phyloP scores from a whole-genome alignment of 495 filamentous ascomycete genomes.

The Podospora fimiseda region DNA sequence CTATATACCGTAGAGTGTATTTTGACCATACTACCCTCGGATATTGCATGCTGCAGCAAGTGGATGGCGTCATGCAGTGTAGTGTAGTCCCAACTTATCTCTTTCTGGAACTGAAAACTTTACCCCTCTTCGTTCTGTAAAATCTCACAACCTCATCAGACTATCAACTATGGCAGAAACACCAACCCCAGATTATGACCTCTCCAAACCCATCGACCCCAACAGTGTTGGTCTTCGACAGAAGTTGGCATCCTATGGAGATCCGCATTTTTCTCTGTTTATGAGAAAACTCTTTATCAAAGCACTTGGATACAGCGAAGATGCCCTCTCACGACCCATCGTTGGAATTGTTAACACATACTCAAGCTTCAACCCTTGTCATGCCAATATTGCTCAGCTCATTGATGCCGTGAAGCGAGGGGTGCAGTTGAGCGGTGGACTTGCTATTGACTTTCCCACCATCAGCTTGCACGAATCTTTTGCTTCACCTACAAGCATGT shows the following conservation, averaged over 20 bases:
- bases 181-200: constrained; percentile 46
- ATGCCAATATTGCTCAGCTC: constrained; percentile 60
- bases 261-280: constrained; percentile 63
- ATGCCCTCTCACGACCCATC: constrained; percentile 57
- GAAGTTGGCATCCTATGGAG: constrained; percentile 60
- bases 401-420: constrained; percentile 60
- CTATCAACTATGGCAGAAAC: not conserved
- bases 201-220: constrained; percentile 41
- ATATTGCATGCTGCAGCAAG: too few relatives aligned
- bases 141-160: not conserved
- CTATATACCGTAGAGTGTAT: too few relatives aligned
- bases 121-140: too few relatives aligned
- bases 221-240: constrained; percentile 47
- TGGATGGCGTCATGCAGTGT: too few relatives aligned
- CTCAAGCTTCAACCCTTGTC: constrained; percentile 63
- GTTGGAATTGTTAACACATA: constrained; percentile 62
- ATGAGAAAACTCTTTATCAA: constrained; percentile 68
- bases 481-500: constrained; percentile 62
- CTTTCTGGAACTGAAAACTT: too few relatives aligned
- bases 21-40: too few relatives aligned
- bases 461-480: constrained; percentile 61
- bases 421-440: constrained; percentile 52
- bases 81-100: too few relatives aligned
- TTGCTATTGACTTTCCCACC: constrained; percentile 61
- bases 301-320: constrained; percentile 60